phyloP scores from a whole-genome alignment of 306 rosid species.

The Vigna reflexopilosa region DNA sequence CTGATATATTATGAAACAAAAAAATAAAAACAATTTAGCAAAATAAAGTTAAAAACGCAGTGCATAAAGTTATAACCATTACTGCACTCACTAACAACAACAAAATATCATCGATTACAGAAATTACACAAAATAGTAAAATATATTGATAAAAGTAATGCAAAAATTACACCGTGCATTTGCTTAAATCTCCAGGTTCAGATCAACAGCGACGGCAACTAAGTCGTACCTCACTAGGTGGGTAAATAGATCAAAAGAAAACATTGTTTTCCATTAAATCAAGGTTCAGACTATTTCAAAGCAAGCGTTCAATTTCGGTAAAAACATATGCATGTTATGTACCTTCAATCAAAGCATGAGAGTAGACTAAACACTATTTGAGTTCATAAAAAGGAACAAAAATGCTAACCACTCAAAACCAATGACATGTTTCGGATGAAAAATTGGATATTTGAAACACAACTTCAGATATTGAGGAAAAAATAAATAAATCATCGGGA shows the following conservation, averaged over 20 bases:
- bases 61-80: constrained; percentile 5
- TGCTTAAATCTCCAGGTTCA: not conserved
- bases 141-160: not conserved
- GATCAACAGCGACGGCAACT: constrained; percentile 28
- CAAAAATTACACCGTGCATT: not conserved
- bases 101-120: constrained; percentile 3
- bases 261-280: not conserved
- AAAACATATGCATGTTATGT: not conserved
- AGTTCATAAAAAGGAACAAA: constrained; percentile 8
- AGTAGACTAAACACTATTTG: not conserved
- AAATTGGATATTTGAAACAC: constrained; percentile 35
- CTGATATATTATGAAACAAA: constrained; percentile 1
- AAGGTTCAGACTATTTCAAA: constrained; percentile 17
- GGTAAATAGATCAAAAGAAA: constrained; percentile 8
- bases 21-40: not conserved
- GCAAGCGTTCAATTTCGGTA: constrained; percentile 6
- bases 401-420: not conserved
- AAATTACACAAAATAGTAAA: constrained; percentile 20
- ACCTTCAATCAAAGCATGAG: constrained; percentile 17
- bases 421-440: not conserved
- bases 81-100: not conserved
- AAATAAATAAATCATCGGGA: constrained; percentile 14
- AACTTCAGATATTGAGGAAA: not conserved
- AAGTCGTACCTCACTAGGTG: constrained; percentile 14
- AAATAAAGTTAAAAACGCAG: not conserved